phyloP scores from a whole-genome alignment of 2,329 filamentous ascomycete genomes.

The Fusarium mundagurra region DNA sequence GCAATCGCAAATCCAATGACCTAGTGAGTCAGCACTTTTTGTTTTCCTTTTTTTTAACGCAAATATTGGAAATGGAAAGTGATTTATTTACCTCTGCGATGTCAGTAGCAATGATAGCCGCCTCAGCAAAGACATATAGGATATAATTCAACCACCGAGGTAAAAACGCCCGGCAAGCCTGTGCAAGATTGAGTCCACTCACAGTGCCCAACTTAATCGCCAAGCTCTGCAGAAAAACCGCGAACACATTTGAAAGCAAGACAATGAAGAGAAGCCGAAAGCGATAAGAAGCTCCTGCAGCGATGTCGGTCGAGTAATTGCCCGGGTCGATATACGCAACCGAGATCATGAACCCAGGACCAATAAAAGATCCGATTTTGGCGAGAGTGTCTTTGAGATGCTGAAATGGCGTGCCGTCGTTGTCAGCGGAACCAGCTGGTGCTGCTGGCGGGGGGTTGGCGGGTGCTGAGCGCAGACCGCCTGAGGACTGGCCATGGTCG shows the following conservation, averaged over 20 bases:
- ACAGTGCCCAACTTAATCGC: background rate
- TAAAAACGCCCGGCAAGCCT: background rate
- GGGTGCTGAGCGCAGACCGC: background rate
- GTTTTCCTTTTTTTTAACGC: rapidly evolving
- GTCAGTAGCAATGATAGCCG: background rate
- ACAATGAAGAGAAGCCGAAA: background rate
- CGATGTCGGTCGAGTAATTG: background rate
- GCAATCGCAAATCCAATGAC: background rate
- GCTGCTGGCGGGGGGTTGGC: background rate
- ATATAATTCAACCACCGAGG: background rate
- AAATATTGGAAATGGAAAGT: rapidly evolving
- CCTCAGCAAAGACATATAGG: background rate
- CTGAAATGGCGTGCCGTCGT: background rate
- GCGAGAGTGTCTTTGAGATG: background rate
- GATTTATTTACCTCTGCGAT: background rate
- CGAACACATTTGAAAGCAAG: background rate
- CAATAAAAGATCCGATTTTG: background rate
- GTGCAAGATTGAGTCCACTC: background rate
- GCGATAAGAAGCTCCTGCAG: background rate
- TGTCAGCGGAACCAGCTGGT: background rate
- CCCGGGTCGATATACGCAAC: background rate
- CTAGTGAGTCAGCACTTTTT: background rate
- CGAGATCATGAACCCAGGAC: background rate
- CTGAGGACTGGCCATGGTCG: background rate
- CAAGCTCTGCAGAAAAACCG: background rate